Conservation (phyloP, 345 rosid species). For the Bruguiera sexangula region DNA sequence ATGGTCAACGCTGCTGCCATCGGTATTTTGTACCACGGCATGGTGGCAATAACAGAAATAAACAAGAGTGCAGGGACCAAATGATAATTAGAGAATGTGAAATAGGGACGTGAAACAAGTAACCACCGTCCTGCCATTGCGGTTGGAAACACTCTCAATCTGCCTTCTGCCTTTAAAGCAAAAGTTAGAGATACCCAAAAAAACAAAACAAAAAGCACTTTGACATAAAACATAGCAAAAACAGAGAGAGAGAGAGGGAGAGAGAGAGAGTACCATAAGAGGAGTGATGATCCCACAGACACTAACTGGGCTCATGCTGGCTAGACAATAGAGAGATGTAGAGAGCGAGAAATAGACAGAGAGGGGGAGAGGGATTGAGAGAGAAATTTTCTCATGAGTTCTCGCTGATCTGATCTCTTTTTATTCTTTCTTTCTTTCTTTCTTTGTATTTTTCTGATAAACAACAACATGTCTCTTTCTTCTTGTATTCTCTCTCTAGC, state of each 20-base stretch:
- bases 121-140: conserved; percentile 18
- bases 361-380: conserved; percentile 5
- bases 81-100: background rate
- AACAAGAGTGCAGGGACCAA: background rate
- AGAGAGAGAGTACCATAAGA: conserved; percentile 8
- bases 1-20: too few relatives aligned
- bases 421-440: background rate
- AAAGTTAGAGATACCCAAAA: background rate
- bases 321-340: background rate
- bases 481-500: background rate
- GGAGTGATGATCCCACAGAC: conserved; percentile 6
- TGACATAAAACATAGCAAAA: too few relatives aligned
- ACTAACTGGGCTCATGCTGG: background rate
- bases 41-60: background rate
- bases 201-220: background rate
- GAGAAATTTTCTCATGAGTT: background rate
- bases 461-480: background rate
- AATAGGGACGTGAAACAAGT: background rate
- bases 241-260: conserved; percentile 1
- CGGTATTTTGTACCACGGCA: background rate
- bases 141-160: conserved; percentile 21
- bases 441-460: background rate
- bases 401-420: conserved; percentile 11
- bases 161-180: background rate
- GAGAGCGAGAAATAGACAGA: conserved; percentile 6